A percentile compares a stretch with the other conserved stretches of the same genome.
Conservation (phyloP, 2,329 filamentous ascomycete species). For the Aspergillus ustus region DNA sequence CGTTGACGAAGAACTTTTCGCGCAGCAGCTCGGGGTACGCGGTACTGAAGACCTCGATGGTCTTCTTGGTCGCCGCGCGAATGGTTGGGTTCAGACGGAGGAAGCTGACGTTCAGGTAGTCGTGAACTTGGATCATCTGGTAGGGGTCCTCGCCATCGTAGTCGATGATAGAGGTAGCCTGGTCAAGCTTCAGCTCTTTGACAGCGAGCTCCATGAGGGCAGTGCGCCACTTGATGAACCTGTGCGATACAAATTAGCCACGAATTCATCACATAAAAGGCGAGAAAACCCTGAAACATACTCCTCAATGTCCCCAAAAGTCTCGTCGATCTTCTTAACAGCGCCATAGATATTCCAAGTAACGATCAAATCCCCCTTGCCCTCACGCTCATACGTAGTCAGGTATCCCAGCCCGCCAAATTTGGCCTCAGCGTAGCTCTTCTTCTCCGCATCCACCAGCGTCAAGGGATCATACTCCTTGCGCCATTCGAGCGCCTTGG, state of each 20-base stretch:
- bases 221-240: constrained; percentile 88
- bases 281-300: constrained; percentile 51
- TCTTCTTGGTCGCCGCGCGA: constrained; percentile 76
- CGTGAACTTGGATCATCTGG: constrained; percentile 90
- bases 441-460: constrained; percentile 60
- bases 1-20: constrained; percentile 96
- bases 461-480: constrained; percentile 73
- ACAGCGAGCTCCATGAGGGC: constrained; percentile 89
- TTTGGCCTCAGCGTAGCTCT: constrained; percentile 66
- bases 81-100: constrained; percentile 77
- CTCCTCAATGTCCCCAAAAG: constrained; percentile 82
- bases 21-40: constrained; percentile 88
- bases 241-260: constrained; percentile 40
- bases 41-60: constrained; percentile 77
- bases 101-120: constrained; percentile 88
- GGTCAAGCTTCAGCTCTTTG: constrained; percentile 70
- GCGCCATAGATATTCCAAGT: constrained; percentile 95
- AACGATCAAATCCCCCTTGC: constrained; percentile 63
- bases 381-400: constrained; percentile 64
- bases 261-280: neutral
- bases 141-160: constrained; percentile 73
- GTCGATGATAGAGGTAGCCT: constrained; percentile 71
- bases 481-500: constrained; percentile 80
- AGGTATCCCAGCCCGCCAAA: constrained; percentile 82
- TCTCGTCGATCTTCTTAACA: constrained; percentile 77